phyloP scores from a whole-genome alignment of 306 rosid species.

The Neltuma alba region DNA sequence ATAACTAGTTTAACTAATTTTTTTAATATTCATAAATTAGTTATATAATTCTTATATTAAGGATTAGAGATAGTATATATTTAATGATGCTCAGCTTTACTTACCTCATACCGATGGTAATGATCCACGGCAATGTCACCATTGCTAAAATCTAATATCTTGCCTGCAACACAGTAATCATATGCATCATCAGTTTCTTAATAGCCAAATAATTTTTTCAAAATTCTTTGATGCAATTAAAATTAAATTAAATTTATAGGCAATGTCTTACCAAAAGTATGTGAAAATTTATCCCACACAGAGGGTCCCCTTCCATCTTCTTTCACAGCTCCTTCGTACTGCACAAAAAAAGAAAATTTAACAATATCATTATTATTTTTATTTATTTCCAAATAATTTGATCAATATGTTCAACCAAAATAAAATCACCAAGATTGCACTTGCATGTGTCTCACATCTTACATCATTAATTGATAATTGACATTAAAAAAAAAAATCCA shows the following conservation, averaged over 20 bases:
- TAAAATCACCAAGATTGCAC: not conserved
- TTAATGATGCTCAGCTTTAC: not conserved
- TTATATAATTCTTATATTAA: too few species aligned
- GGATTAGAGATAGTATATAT: too few species aligned
- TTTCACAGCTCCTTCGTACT: slow-evolving; percentile 68
- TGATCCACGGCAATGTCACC: slow-evolving; percentile 1
- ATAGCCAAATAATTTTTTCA: not conserved
- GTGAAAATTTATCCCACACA: slow-evolving; percentile 19
- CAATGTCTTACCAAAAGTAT: not conserved
- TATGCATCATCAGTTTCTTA: not conserved
- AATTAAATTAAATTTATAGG: not conserved
- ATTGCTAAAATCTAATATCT: not conserved
- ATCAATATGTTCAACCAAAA: too few species aligned
- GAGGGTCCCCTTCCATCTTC: slow-evolving; percentile 56
- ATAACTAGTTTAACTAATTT: too few species aligned
- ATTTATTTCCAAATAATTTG: too few species aligned
- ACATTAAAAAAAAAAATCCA: too few species aligned
- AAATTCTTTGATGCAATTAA: not conserved
- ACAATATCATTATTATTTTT: too few species aligned
- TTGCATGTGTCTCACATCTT: too few species aligned
- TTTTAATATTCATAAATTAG: too few species aligned
- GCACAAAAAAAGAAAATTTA: not conserved
- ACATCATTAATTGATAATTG: too few species aligned
- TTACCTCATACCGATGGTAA: not conserved
- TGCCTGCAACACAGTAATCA: not conserved